Evolutionary conservation across 192 early-diverging fungal genomes (phyloP), one percentile per base, ranked within the genome.

Genomic region (Rhizophlyctis rosea): DNA sequence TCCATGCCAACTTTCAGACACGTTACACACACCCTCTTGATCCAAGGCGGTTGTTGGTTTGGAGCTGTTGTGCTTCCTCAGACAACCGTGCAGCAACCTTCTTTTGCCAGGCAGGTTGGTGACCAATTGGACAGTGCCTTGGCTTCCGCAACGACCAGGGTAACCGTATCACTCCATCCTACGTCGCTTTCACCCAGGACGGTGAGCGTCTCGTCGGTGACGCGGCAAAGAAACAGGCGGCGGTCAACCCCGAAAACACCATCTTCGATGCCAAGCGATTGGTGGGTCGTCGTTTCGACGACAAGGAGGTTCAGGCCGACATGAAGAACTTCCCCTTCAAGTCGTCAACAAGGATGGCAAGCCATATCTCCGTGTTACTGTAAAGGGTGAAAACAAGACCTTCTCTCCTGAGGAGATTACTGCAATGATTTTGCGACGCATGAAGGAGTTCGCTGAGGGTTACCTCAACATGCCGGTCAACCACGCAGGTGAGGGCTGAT

Each of bases 401-500:
- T 93, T 95, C 76, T 84, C 89, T 34, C 92, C 94, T 50, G 94
- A 97, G 80, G 94, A 95, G 78, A 89, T 98, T 79, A 97, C 96
- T 23, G 90, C 96, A 66, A 96, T 98, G 93, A 87, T 98, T 59
- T 84, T 98, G 50, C 68, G 78, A 76, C 94, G 92, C 77, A 95
- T 98, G 91, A 93, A 92, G 87, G 91, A 93, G 64, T 87, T 84
- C 62, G 93, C 93, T 60, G 93, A 94, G 78, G 73, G 84, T 39
- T 95, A 89, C 79, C 81, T 95, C 44, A 87, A 86, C 75, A 76
- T 83, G 72, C 87, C 88, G 69, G 92, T 98, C 63, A 91, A 86
- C 58, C 86, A 91, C 77, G 95, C 93, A 61, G 73, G 60, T 75
- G 31, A 35, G 54, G n/a, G n/a, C n/a, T n/a, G n/a, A n/a, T n/a